Evolutionary conservation across 2,329 filamentous ascomycete species (phyloP), one percentile per base, ranked within the genome.

Genomic region (Blastomyces silverae): DNA sequence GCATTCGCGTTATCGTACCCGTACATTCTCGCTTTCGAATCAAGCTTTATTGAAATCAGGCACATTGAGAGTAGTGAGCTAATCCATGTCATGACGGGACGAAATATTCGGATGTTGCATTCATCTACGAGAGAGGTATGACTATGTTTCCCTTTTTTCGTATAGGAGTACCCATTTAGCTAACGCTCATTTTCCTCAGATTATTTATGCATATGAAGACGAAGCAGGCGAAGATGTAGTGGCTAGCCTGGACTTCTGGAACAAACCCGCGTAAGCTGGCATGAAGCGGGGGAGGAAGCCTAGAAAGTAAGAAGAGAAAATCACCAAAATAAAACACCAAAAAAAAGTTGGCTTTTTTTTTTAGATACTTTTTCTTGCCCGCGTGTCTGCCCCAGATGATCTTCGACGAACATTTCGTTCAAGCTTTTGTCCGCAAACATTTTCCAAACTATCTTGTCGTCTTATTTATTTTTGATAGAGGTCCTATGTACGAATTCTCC

Each of bases 51-150:
- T 71, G 94, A 99, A 79, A 89, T 99, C 71, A 85, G 94, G 69
- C 91, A 96, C 74, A 93, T 97, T 76, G 94, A 99, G 77, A 96
- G 89, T 62, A 91, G 92, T 69, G 90, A 91, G 66, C 75, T 89
- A 75, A 92, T 97, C 68, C 92, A 97, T 76, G 96, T 99, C 71
- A 89, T 97, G 75, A 95, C 92, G 65, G 92, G 92, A 73, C 95
- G 91, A 83, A 97, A 96, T 74, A 95, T 97, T 72, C 87, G 94
- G 73, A 97, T 97, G 92, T 83, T 99, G 70, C 94, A 99, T 79
- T 93, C 92, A 76, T 96, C 91, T 72, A 96, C 93, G 66, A 87
- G 96, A 81, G 94, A 99, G 88, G 94, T 96, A 81, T 39, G 37
- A 11, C 37, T 39, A 39, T 37, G 42, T 7, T 20, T 46, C 61